Base-by-base conservation (phyloP, 2,329 filamentous ascomycete species). In the Claviceps pusilla region DNA sequence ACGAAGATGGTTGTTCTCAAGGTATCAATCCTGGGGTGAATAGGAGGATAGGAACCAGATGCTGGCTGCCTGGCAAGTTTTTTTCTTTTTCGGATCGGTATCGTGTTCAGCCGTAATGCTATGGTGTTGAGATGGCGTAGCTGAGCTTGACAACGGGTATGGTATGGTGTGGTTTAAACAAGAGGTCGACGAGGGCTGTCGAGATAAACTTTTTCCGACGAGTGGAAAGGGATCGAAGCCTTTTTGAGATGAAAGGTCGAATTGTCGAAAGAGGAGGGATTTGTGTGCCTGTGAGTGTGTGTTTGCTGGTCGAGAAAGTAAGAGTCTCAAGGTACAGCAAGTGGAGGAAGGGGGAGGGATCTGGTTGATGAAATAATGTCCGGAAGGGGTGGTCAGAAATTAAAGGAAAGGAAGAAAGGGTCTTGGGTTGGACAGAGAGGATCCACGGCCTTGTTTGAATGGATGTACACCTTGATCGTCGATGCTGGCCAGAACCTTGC, bases 291-390 rank as follows among this genome's bases (percentile, higher is more conserved):
- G 12, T 48, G 12, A 14, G n/a, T 37, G 33, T 28, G 47, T 49
- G 19, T 19, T 19, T 19, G 19, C 7, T 28, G 41, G 33, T 11
- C 29, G 48, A 51, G 31, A 29, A 41, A 51, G n/a, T 16, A 33
- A 37, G 42, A 19, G 11, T 16, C 14, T 14, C 50, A 14, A 29
- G 29, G 51, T 28, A 35, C 24, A 45, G n/a, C 7, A 28, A 14
- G 4, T 12, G 16, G 39, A 51, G 19, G 14, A 33, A 52, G 14
- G 45, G 48, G 52, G 48, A 54, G 56, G 51, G 47, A 41, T 37
- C 43, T 48, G 35, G 48, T 55, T 55, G 48, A 51, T 52, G 41
- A 56, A 56, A 50, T 50, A 56, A 50, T 19, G 55, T 16, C 48
- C 43, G 51, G 53, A 39, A 51, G 42, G 53, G 51, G 43, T 52